Base-by-base conservation (phyloP, 1,139 yeast genomes). In the Pichia norvegensis region DNA sequence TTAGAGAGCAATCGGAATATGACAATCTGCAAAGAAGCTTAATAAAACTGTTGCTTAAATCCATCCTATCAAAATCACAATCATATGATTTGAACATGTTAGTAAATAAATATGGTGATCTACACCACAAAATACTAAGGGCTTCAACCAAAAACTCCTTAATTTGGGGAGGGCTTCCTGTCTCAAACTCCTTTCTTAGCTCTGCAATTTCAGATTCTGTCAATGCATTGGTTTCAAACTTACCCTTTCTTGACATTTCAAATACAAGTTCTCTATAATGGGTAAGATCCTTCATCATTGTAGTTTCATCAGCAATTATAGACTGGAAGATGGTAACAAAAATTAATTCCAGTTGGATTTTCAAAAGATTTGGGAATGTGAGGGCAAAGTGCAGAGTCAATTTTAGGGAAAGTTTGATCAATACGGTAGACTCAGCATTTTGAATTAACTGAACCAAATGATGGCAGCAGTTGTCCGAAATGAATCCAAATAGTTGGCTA, bases 81-180 rank as follows among this genome's bases (percentile, higher is more conserved):
- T 94, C 98, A 60, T 81, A 94, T 48, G 82, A 83, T 46, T 85
- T 81, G 60, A 85, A 92, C 37, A 88, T 65, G 42, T 79, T 76
- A 13, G 90, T 78, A 63, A 90, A 88, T 50, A 87, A 82, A 4
- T 76, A 67, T 1, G 95, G 94, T 0, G 86, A 79, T 50, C 95
- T 76, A 4, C 87, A 77, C 95, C 94, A 84, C 43, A 92, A 67
- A 41, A 87, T 77, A 9, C 96, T 83, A 4, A 92, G 67, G 16
- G 92, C 80, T 62, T 94, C 98, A 38, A 90, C 74, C 56, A 94
- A 72, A 55, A 85, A 72, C 61, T 92, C 98, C 54, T 92, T 83
- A 2, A 81, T 38, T 17, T 52, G 49, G 7, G 48, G 75, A 72
- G 29, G 76, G 67, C 38, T 74, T 57, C 62, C 72, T 57, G 63